Percentiles rank a stretch among this genome's conserved stretches.
These are phyloP conservation scores for Sporisorium scitamineum DNA, from an alignment of 1,284 basidiomycete species.

Conservation along the genomic window DNA sequence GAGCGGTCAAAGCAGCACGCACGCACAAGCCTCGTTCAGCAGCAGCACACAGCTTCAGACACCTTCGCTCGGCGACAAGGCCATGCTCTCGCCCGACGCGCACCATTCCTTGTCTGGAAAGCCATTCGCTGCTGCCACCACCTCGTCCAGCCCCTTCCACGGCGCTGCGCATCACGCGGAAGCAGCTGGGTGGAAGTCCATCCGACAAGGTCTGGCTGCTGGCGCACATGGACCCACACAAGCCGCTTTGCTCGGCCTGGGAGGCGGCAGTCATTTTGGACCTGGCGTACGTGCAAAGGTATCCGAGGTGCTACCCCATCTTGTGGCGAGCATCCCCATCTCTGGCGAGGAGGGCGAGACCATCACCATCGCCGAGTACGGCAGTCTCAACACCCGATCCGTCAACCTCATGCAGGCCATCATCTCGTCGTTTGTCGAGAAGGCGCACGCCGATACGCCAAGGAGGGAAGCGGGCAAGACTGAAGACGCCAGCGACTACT, in stretches of 20 bases:
- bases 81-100: slow-evolving; percentile 54
- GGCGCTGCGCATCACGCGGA: slow-evolving; percentile 22
- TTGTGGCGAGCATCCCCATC: slow-evolving; percentile 59
- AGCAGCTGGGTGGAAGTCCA: slow-evolving; percentile 37
- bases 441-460: slow-evolving; percentile 31
- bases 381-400: slow-evolving; percentile 68
- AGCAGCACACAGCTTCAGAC: slow-evolving; percentile 53
- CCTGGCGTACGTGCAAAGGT: slow-evolving; percentile 66
- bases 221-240: slow-evolving; percentile 38
- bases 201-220: slow-evolving; percentile 24
- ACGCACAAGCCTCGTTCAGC: slow-evolving; percentile 36
- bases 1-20: slow-evolving; percentile 38
- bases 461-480: slow-evolving; percentile 22
- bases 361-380: slow-evolving; percentile 69
- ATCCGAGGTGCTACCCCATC: slow-evolving; percentile 56
- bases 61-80: slow-evolving; percentile 50
- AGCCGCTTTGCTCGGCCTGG: slow-evolving; percentile 39
- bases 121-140: slow-evolving; percentile 30
- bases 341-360: slow-evolving; percentile 46
- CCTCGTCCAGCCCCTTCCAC: slow-evolving; percentile 32
- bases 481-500: slow-evolving; percentile 34
- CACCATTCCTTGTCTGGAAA: slow-evolving; percentile 28
- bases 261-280: slow-evolving; percentile 66
- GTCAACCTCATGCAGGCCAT: slow-evolving; percentile 65
- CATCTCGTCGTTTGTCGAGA: slow-evolving; percentile 62